Conservation (phyloP, 257 asterid species). For the Plantago ovata region DNA sequence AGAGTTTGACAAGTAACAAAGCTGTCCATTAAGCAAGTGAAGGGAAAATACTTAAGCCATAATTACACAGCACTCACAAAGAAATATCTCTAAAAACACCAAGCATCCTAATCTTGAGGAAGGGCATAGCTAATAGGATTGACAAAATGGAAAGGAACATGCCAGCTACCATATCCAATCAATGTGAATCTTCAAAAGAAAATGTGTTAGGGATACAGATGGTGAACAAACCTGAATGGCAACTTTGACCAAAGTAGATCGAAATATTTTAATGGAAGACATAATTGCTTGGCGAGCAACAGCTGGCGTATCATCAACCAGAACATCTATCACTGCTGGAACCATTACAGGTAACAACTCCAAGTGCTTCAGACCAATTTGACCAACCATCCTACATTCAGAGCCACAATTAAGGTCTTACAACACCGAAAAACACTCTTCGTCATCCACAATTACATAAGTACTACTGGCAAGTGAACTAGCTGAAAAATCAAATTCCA, state of each 20-base stretch:
- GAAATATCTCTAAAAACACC: background rate
- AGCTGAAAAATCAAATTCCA: too few species aligned
- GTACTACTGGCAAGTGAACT: too few species aligned
- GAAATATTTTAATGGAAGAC: conserved; percentile 74
- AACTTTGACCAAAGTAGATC: conserved; percentile 55
- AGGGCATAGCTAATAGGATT: background rate
- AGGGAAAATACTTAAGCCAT: too few species aligned
- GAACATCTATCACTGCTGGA: conserved; percentile 59
- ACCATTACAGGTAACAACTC: conserved; percentile 79
- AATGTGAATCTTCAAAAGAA: conserved; percentile 20
- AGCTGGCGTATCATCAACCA: conserved; percentile 83
- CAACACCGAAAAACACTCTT: conserved; percentile 5
- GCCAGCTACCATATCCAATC: background rate
- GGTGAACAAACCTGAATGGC: conserved; percentile 62
- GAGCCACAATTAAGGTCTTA: conserved; percentile 7
- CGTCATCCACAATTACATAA: too few species aligned
- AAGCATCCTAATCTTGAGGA: background rate
- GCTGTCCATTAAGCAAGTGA: too few species aligned
- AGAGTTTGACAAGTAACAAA: too few species aligned
- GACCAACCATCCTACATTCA: conserved; percentile 65
- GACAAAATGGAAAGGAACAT: background rate
- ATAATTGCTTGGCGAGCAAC: conserved; percentile 92
- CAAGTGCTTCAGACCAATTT: conserved; percentile 68
- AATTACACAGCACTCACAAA: too few species aligned
- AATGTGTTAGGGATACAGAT: conserved; percentile 7